Evolutionary conservation across 371 early-diverging fungal genomes (phyloP), one percentile per base, ranked within the genome.

Genomic region (Gilbertella persicaria): DNA sequence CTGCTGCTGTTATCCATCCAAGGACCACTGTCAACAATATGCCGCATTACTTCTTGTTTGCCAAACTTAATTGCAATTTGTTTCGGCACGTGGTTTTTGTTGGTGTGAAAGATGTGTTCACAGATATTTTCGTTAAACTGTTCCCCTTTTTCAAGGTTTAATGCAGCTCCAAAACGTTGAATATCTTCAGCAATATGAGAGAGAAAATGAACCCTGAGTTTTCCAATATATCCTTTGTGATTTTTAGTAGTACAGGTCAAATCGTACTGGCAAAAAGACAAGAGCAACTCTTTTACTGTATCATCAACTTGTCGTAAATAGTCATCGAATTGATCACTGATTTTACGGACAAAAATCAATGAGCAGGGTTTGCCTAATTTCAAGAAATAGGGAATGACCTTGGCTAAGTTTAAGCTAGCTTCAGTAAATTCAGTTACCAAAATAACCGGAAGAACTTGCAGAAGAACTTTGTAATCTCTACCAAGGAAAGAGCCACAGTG

Each of bases 101-200:
- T 52, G 6, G 52, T 42, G 21, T 52, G 43, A 20, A 30, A 19
- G n/a, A 52, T 30, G 10, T 29, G 41, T 23, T 52, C 44, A 42
- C 42, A 42, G 30, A 52, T 42, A 30, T 40, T 23, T 36, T 52
- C 41, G 43, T 52, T 43, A 30, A 52, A 52, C 36, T 52, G 42
- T 20, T 52, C 52, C 41, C 52, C 41, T 42, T 52, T 33, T 42
- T 52, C 52, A 33, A 42, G 41, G 17, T 52, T 38, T 16, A 52
- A 17, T n/a, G 35, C 43, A 19, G 52, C 2, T 20, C 25, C 52
- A 42, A 52, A 42, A 4, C 43, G 52, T 1, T 28, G 23, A 35
- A 52, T 16, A 30, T 43, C 52, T 7, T 52, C 28, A 5, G 28
- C 28, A 28, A 28, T 28, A 9, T 28, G 28, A 28, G n/a, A n/a